These are phyloP conservation scores for Sequoia sempervirens DNA, from an alignment of 75 land plant genomes.

Conservation along the genomic window DNA sequence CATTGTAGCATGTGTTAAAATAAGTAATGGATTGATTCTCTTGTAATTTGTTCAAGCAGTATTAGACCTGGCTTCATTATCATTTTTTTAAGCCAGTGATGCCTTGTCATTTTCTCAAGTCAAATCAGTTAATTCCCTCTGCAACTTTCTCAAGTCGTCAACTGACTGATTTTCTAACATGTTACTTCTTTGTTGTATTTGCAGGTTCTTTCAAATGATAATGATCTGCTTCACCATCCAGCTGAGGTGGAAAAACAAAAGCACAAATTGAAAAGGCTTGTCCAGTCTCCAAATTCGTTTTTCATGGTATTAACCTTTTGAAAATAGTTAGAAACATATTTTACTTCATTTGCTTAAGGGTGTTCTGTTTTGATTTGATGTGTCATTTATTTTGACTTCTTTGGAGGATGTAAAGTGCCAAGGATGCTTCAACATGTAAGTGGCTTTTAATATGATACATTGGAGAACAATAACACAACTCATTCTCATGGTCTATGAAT, in stretches of 20 bases:
- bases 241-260: slow-evolving; percentile 78
- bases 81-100: background rate
- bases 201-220: slow-evolving; percentile 80
- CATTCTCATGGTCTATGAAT: no score
- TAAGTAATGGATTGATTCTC: background rate
- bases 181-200: background rate
- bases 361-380: background rate
- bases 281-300: slow-evolving; percentile 80
- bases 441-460: no score
- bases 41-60: background rate
- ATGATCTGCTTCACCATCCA: slow-evolving; percentile 81
- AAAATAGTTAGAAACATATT: background rate
- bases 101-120: background rate
- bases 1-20: background rate
- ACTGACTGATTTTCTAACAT: background rate
- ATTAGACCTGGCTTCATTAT: background rate
- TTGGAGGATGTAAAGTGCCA: no score
- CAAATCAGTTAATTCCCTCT: no score
- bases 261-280: slow-evolving; percentile 85
- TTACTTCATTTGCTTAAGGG: background rate
- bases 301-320: slow-evolving; percentile 54
- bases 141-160: no score
- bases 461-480: no score
- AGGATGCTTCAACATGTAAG: no score
- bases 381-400: background rate